Conservation (phyloP, 495 filamentous ascomycete species). For the Lentithecium fluviatile region DNA sequence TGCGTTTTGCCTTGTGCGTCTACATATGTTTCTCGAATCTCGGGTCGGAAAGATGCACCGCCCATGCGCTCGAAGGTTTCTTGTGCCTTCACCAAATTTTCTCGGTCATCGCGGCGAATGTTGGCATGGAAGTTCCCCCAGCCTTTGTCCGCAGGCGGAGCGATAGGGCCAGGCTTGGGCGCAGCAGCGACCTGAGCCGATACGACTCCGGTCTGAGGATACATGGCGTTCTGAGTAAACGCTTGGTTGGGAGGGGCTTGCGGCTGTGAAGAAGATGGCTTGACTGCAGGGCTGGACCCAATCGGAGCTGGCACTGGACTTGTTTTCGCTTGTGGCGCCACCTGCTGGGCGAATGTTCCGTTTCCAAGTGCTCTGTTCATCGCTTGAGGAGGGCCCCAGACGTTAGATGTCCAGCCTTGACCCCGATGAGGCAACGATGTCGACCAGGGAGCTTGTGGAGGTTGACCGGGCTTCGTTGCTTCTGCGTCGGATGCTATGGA, state of each 20-base stretch:
- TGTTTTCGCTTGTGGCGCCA: constrained; percentile 22
- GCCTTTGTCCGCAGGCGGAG: constrained; percentile 35
- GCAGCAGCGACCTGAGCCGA: constrained; percentile 25
- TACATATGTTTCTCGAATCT: constrained; percentile 21
- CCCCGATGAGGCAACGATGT: constrained; percentile 22
- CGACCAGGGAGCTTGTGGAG: constrained; percentile 15
- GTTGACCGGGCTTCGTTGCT: constrained; percentile 6
- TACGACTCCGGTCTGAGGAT: constrained; percentile 18
- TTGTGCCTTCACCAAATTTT: constrained; percentile 5
- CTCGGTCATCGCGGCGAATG: constrained; percentile 24
- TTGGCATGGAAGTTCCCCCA: constrained; percentile 21
- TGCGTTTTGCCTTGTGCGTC: constrained; percentile 22
- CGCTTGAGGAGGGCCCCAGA: constrained; percentile 43
- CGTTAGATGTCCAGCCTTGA: constrained; percentile 26
- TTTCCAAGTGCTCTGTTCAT: constrained; percentile 42
- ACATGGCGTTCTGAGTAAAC: constrained; percentile 21
- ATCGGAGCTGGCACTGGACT: constrained; percentile 6
- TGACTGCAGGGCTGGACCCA: constrained; percentile 3
- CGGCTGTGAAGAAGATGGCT: constrained; percentile 11
- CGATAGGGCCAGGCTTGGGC: constrained; percentile 37
- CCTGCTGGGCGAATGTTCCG: constrained; percentile 42
- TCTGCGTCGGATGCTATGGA: not conserved
- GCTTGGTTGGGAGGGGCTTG: constrained; percentile 7
- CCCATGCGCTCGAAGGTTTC: constrained; percentile 17
- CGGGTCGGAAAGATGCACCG: constrained; percentile 22